phyloP scores from a whole-genome alignment of 2,329 filamentous ascomycete species.

The Lithohypha guttulata region DNA sequence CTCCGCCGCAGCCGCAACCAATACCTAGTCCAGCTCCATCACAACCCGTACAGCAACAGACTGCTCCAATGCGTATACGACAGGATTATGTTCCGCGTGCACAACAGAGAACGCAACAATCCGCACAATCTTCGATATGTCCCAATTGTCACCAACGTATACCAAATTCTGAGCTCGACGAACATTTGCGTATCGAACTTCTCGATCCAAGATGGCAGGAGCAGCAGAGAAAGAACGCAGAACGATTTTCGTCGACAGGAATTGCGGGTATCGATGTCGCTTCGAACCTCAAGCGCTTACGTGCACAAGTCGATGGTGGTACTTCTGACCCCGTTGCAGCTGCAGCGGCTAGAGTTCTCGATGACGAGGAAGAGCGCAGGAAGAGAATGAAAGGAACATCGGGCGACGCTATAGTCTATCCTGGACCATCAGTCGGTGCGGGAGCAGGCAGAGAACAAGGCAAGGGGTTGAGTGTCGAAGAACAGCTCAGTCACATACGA shows the following conservation, averaged over 20 bases:
- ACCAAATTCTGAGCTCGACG: conserved; percentile 73
- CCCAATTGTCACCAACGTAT: conserved; percentile 90
- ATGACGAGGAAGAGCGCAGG: conserved; percentile 58
- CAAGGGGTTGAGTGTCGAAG: conserved; percentile 60
- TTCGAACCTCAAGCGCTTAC: conserved; percentile 89
- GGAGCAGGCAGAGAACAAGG: conserved; percentile 13
- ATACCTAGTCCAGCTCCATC: conserved; percentile 52
- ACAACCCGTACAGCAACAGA: conserved; percentile 62
- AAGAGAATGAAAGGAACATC: conserved; percentile 55
- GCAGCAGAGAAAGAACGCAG: conserved; percentile 79
- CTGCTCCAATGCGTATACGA: conserved; percentile 67
- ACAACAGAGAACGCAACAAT: conserved; percentile 55
- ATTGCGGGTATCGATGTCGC: conserved; percentile 77
- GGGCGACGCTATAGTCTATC: conserved; percentile 20
- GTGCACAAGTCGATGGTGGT: conserved; percentile 76
- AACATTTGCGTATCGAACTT: conserved; percentile 90
- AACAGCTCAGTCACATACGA: conserved; percentile 65
- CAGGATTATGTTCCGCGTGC: conserved; percentile 86
- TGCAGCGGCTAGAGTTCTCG: conserved; percentile 42
- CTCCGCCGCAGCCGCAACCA: conserved; percentile 45
- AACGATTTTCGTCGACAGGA: conserved; percentile 75
- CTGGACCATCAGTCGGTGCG: conserved; percentile 21
- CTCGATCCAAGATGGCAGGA: conserved; percentile 93
- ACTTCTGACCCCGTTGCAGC: conserved; percentile 38
- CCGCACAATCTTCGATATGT: conserved; percentile 62